Percentiles rank a stretch among this genome's conserved stretches.
These are phyloP conservation scores for Tubosaeta brunneosetosa DNA, from an alignment of 768 basidiomycete species.

Conservation along the genomic window DNA sequence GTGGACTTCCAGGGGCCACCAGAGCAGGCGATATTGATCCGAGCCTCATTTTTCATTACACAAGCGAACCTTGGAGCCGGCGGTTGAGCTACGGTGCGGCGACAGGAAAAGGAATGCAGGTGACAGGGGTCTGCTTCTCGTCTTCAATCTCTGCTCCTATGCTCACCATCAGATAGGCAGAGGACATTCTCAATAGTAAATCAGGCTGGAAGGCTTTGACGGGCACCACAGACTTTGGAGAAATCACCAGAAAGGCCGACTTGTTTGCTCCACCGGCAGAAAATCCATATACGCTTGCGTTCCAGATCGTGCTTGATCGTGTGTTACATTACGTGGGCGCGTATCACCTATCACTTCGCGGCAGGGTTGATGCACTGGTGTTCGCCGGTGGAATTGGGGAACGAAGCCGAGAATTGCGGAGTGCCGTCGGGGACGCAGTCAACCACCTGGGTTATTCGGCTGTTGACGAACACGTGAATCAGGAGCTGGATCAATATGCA, in stretches of 20 bases:
- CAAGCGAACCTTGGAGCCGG: conserved; percentile 42
- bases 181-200: conserved; percentile 69
- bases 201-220: conserved; percentile 76
- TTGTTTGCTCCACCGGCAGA: conserved; percentile 15
- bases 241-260: conserved; percentile 49
- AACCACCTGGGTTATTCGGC: conserved; percentile 57
- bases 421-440: conserved; percentile 50
- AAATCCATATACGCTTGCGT: conserved; percentile 56
- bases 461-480: conserved; percentile 48
- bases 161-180: conserved; percentile 40
- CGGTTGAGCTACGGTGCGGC: conserved; percentile 48
- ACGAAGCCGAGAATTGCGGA: conserved; percentile 55
- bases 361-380: conserved; percentile 70
- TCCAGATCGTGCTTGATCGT: conserved; percentile 74
- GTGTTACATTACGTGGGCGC: conserved; percentile 67
- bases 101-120: conserved; percentile 42
- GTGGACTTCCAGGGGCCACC: conserved; percentile 85
- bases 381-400: conserved; percentile 92
- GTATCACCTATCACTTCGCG: conserved; percentile 69
- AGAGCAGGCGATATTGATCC: conserved; percentile 82
- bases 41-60: conserved; percentile 80
- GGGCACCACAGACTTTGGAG: conserved; percentile 79
- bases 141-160: not conserved
- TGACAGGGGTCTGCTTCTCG: conserved; percentile 42
- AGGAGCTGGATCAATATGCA: conserved; percentile 30